These are phyloP conservation scores for Globomyces pollinis-pini DNA, from an alignment of 192 early-diverging fungal species.

Conservation along the genomic window DNA sequence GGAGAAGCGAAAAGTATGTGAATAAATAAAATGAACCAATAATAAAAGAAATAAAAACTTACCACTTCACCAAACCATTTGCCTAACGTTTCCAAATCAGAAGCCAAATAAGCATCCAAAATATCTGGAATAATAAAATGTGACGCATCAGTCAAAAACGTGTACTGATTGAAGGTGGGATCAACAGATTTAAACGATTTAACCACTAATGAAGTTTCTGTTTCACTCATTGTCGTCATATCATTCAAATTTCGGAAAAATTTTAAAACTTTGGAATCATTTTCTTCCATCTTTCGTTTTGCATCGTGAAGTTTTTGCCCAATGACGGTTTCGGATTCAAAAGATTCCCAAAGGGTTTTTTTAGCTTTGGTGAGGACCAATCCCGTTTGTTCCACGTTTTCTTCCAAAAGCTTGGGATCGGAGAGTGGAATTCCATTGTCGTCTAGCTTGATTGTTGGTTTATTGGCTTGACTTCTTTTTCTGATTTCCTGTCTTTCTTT, in stretches of 20 bases:
- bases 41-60: constrained; percentile 21
- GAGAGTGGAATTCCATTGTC: constrained; percentile 6
- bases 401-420: constrained; percentile 16
- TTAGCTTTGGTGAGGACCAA: constrained; percentile 81
- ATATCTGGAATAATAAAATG: constrained; percentile 92
- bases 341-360: constrained; percentile 81
- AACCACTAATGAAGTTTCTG: constrained; percentile 87
- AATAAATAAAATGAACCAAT: too few species aligned
- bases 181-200: constrained; percentile 76
- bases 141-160: constrained; percentile 84
- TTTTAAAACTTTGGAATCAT: constrained; percentile 80
- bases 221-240: constrained; percentile 79
- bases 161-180: constrained; percentile 75
- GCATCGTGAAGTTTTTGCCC: constrained; percentile 77
- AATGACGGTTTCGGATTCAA: constrained; percentile 81
- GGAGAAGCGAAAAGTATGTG: too few species aligned
- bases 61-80: constrained; percentile 94
- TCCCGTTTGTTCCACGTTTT: constrained; percentile 20
- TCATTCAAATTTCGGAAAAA: constrained; percentile 67
- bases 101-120: constrained; percentile 87
- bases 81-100: constrained; percentile 72
- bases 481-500: constrained; percentile 3
- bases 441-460: constrained; percentile 3
- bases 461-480: neutral
- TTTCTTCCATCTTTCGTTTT: constrained; percentile 76